Evolutionary conservation across 1,284 basidiomycete genomes (phyloP).

Genomic region (Ustilago vetiveriae): DNA sequence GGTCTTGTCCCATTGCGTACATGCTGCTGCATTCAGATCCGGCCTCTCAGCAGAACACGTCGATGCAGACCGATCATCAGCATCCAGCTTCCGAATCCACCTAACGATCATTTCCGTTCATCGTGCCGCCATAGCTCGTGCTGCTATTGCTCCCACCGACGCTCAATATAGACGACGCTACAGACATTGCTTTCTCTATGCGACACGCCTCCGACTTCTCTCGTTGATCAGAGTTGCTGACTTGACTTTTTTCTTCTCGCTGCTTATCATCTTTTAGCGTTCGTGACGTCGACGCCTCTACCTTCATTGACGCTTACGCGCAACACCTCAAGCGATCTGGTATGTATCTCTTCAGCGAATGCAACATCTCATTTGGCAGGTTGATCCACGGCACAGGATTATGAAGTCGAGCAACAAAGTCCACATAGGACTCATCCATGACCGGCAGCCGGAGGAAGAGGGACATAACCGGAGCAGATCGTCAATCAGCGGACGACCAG

Average conservation of each 20-base stretch:
- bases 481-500: too few relatives aligned
- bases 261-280: slow-evolving; percentile 55
- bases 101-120: too few relatives aligned
- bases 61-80: too few relatives aligned
- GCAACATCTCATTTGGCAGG: slow-evolving; percentile 9
- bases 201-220: not conserved
- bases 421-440: too few relatives aligned
- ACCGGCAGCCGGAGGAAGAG: too few relatives aligned
- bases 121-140: too few relatives aligned
- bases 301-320: slow-evolving; percentile 89
- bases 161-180: slow-evolving; percentile 1
- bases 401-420: too few relatives aligned
- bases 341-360: slow-evolving; percentile 41
- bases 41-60: too few relatives aligned
- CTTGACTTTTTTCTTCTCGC: slow-evolving; percentile 4
- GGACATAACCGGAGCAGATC: too few relatives aligned
- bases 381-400: not conserved
- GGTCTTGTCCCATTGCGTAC: too few relatives aligned
- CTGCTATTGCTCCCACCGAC: not conserved
- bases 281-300: slow-evolving; percentile 75
- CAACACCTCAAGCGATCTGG: slow-evolving; percentile 92
- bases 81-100: too few relatives aligned
- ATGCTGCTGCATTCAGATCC: too few relatives aligned
- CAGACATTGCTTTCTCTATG: slow-evolving; percentile 6
- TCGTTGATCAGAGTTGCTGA: slow-evolving; percentile 6